Evolutionary conservation across 2,329 filamentous ascomycete genomes (phyloP).

Genomic region (Monilinia fructigena): DNA sequence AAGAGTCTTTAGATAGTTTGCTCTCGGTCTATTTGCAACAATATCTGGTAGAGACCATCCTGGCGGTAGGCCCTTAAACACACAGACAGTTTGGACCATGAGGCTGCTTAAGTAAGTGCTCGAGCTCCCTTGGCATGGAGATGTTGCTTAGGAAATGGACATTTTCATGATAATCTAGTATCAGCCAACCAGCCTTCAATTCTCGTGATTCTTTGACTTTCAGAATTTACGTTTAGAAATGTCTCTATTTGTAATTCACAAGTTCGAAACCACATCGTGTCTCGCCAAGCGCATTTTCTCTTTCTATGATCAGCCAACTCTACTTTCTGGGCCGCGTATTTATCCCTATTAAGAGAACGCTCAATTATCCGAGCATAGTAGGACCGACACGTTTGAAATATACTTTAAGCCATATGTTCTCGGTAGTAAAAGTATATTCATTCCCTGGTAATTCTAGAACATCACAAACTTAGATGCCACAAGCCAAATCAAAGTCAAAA

Average conservation of each 20-base stretch:
- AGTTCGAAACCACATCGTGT: not conserved
- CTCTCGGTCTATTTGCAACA: not conserved
- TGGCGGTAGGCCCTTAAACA: slow-evolving; percentile 6
- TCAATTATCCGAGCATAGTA: not conserved
- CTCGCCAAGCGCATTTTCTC: not conserved
- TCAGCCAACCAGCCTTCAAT: not conserved
- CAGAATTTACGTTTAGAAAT: not conserved
- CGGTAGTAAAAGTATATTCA: not conserved
- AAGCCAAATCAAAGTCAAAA: not conserved
- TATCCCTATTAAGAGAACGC: not conserved
- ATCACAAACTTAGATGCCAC: not conserved
- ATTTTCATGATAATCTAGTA: not conserved
- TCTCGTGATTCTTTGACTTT: not conserved
- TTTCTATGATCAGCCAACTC: not conserved
- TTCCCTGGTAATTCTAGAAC: no score
- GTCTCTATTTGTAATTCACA: not conserved
- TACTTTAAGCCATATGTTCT: not conserved
- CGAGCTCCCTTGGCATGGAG: not conserved
- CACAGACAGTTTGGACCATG: slow-evolving; percentile 5
- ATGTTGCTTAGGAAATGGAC: not conserved
- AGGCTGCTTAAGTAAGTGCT: slow-evolving; percentile 9
- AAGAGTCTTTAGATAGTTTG: not conserved
- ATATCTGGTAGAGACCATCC: slow-evolving; percentile 3
- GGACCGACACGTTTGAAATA: not conserved
- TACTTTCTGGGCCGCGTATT: not conserved